Evolutionary conservation across 805 yeast species (phyloP).

Genomic region (Kazachstania africana): DNA sequence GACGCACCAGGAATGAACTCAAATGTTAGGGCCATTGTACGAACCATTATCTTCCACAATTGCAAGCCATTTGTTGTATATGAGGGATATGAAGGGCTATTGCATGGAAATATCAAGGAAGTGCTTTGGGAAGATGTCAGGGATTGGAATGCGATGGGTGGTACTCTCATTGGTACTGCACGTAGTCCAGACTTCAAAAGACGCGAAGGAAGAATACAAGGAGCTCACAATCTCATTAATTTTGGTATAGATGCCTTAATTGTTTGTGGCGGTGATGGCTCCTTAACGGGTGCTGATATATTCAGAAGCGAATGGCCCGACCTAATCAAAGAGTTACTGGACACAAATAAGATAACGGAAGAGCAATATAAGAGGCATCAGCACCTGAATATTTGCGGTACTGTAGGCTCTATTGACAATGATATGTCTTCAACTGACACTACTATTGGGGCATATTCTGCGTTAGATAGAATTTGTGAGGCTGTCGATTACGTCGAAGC

Average conservation of each 20-base stretch:
- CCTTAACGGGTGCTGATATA: slow-evolving; percentile 69
- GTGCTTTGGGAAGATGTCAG: slow-evolving; percentile 65
- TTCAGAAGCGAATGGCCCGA: slow-evolving; percentile 71
- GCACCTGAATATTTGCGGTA: slow-evolving; percentile 56
- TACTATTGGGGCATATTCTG: slow-evolving; percentile 71
- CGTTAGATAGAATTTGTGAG: slow-evolving; percentile 60
- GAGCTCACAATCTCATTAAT: slow-evolving; percentile 49
- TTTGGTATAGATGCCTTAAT: slow-evolving; percentile 66
- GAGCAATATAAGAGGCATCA: slow-evolving; percentile 36
- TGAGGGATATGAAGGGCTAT: slow-evolving; percentile 69
- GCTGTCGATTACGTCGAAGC: slow-evolving; percentile 72
- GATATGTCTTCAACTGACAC: slow-evolving; percentile 72
- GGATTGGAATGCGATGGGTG: slow-evolving; percentile 58
- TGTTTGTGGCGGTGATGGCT: slow-evolving; percentile 79
- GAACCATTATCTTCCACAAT: slow-evolving; percentile 50
- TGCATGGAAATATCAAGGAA: slow-evolving; percentile 51
- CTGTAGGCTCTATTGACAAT: slow-evolving; percentile 71
- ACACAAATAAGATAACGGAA: slow-evolving; percentile 33
- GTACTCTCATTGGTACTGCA: slow-evolving; percentile 72
- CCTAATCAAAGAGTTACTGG: slow-evolving; percentile 43
- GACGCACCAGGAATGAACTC: slow-evolving; percentile 77
- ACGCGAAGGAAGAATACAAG: slow-evolving; percentile 50
- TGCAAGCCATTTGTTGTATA: slow-evolving; percentile 55
- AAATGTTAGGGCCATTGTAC: slow-evolving; percentile 59
- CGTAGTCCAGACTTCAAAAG: slow-evolving; percentile 56